Conservation (phyloP, 2,329 filamentous ascomycete genomes). For the Helicocarpus griseus region DNA sequence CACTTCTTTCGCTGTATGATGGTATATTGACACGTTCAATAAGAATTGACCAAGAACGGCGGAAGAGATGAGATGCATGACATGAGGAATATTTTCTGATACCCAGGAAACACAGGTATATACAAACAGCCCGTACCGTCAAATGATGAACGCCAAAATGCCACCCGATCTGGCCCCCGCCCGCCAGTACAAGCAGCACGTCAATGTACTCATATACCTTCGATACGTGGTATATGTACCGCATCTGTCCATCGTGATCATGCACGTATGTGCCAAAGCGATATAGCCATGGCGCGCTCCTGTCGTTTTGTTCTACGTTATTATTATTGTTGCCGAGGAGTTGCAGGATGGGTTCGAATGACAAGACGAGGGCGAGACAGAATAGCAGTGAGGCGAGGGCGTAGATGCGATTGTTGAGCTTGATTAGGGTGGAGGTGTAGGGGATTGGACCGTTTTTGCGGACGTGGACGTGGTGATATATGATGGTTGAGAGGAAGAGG, state of each 20-base stretch:
- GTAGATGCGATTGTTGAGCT: constrained; percentile 13
- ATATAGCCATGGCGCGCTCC: neutral
- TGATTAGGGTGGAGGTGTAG: constrained; percentile 6
- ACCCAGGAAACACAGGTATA: too few species aligned
- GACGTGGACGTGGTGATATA: constrained; percentile 9
- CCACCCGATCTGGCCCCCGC: constrained; percentile 16
- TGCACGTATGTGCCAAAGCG: neutral
- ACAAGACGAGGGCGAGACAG: constrained; percentile 2
- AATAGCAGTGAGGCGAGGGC: constrained; percentile 12
- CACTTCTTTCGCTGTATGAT: too few species aligned
- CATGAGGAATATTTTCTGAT: too few species aligned
- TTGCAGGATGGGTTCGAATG: neutral
- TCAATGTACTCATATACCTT: constrained; percentile 26
- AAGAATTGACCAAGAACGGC: too few species aligned
- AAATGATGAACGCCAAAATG: constrained; percentile 25
- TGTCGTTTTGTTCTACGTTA: too few species aligned
- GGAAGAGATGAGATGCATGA: too few species aligned
- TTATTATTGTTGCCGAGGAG: neutral
- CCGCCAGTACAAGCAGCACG: constrained; percentile 21
- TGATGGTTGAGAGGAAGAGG: constrained; percentile 10
- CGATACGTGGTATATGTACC: constrained; percentile 19
- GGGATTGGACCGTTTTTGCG: constrained; percentile 9
- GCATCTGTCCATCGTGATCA: constrained; percentile 6
- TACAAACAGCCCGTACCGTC: constrained; percentile 7
- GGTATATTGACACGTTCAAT: neutral